Evolutionary conservation across 2,329 filamentous ascomycete species (phyloP).

Genomic region (Penicillium frequentans): DNA sequence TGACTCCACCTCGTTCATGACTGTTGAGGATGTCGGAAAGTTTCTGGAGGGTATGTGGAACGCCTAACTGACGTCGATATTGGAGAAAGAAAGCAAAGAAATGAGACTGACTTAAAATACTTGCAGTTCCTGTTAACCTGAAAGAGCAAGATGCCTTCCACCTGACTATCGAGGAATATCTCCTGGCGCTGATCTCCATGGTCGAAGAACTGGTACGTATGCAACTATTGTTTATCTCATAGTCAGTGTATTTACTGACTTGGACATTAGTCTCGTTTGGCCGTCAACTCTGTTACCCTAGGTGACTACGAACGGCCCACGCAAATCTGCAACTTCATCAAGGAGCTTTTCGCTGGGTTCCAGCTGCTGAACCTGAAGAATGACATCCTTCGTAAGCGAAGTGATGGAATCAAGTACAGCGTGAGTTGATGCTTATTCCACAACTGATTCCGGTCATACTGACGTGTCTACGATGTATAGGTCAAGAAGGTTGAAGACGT

Average conservation of each 20-base stretch:
- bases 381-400: conserved; percentile 80
- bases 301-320: conserved; percentile 84
- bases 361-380: conserved; percentile 98
- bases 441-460: not conserved
- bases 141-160: conserved; percentile 91
- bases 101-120: not conserved
- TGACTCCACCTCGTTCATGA: conserved; percentile 69
- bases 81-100: not conserved
- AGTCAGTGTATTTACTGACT: not conserved
- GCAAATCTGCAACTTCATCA: conserved; percentile 87
- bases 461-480: conserved; percentile 28
- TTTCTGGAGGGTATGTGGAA: conserved; percentile 67
- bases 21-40: conserved; percentile 81
- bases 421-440: conserved; percentile 35
- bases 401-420: conserved; percentile 93
- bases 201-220: conserved; percentile 75
- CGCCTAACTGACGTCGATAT: not conserved
- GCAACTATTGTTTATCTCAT: not conserved
- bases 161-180: conserved; percentile 94
- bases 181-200: conserved; percentile 80
- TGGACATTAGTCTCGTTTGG: conserved; percentile 65
- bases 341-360: conserved; percentile 93
- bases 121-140: conserved; percentile 80
- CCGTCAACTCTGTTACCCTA: conserved; percentile 90
- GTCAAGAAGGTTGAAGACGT: conserved; percentile 99